Evolutionary conservation across 495 filamentous ascomycete species (phyloP), one percentile per base, ranked within the genome.

Genomic region (Podospora pseudoanserina): DNA sequence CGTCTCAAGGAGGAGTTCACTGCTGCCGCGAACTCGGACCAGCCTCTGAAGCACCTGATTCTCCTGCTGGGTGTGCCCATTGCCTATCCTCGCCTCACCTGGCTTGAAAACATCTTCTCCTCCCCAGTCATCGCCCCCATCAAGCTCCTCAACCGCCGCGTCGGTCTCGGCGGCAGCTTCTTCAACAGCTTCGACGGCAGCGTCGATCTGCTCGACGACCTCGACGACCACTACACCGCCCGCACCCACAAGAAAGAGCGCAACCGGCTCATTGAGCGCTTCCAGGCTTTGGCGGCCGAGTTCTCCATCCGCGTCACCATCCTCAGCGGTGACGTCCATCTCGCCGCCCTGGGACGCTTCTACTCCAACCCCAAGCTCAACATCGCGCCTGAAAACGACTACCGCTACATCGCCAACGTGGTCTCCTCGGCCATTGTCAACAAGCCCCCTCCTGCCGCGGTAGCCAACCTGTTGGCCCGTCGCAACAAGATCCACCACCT

Each of bases 221-320:
- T 97, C 19, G 94, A 97, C 74, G 94, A 97, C 75, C 94, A 98
- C 75, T 97, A 97, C 80, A 96, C 92, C 30, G 93, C 94, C 15
- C 87, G 88, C 34, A 92, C 92, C 65, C 94, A 98, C 83, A 98
- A 97, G 77, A 85, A 86, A 56, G 94, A 97, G 81, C 89, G 94
- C 58, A 89, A 88, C 68, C 79, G 83, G 34, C 83, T 98, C 28
- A 76, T 97, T 39, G 84, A 88, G 57, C 86, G 90, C 27, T 85
- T 97, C 26, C 93, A 97, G 75, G 79, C 82, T 23, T 78, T 97
- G 53, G 85, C 90, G 49, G 84, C 88, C 60, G 82, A 87, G 68
- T 87, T 91, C 80, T 89, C 86, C 15, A 82, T 94, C 26, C 92
- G 94, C 39, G 85, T 95, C 65, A 92, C 91, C 19, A 96, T 97